Evolutionary conservation across 768 basidiomycete genomes (phyloP), one percentile per base, ranked within the genome.

Genomic region (Lentinula sp.): DNA sequence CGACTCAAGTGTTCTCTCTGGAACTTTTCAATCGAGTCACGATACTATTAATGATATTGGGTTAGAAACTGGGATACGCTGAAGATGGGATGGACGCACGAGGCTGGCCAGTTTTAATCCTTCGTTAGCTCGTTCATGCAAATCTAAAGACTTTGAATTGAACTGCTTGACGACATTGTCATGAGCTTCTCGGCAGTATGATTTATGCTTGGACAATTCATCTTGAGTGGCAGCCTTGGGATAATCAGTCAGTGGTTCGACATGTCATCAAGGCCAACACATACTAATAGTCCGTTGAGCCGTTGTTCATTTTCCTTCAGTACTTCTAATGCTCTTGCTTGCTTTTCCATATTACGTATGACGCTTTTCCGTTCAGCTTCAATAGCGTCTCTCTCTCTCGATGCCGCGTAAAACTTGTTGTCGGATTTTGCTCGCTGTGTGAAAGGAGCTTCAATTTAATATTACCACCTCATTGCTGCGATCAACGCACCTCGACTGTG

Each of bases 371-470:
- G 81, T 69, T 94, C 91, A 1, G 76, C 77, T 35, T 94, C 91
- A 2, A 87, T 74, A 16, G 91, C 86, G 62, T 97, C 94, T 73
- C 90, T 94, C 61, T 89, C 87, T 34, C 94, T 86, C 87, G 96
- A 91, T 2, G 88, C 87, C 16, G 91, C 83, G 69, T 87, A 98
- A 70, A 85, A 98, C 71, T 95, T 98, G 77, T 95, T 96, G 62
- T 98, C 95, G 15, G 91, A 86, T 75, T 96, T 98, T 8, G 93
- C 91, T 88, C 92, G 93, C 93, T 98, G 73, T 39, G 57, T 39
- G 16, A 57, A 46, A 61, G 45, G 46, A 39, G 61, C 46, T 63
- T 16, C 16, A 60, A 23, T 39, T 4, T 13, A 59, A 43, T 11
- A 21, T 2, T 2, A 49, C 31, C 2, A 7, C 7, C 3, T 39